Conservation (phyloP, 441 rosid species). For the Eutrema salsugineum region DNA sequence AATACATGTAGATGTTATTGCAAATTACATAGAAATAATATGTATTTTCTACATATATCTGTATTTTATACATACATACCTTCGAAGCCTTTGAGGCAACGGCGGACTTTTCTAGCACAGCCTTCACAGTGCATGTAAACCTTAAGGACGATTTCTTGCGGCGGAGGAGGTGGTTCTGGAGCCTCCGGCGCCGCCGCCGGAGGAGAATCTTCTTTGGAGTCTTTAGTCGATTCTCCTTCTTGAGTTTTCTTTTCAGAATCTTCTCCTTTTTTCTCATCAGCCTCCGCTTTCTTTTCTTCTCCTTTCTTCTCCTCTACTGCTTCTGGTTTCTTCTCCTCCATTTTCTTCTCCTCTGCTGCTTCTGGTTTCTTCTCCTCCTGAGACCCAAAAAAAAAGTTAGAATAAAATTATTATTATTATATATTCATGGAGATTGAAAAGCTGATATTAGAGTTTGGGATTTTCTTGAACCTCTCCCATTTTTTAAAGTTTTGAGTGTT, state of each 20-base stretch:
- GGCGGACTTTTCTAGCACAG: constrained; percentile 75
- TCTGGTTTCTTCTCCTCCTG: constrained; percentile 70
- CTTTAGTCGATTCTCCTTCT: constrained; percentile 36
- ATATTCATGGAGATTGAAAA: neutral
- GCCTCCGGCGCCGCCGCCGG: constrained; percentile 16
- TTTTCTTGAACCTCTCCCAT: constrained; percentile 65
- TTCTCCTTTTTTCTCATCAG: constrained; percentile 36
- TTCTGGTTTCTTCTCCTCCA: constrained; percentile 39
- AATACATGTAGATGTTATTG: neutral
- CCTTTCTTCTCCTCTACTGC: constrained; percentile 40
- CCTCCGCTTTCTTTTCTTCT: constrained; percentile 36
- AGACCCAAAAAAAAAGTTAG: neutral
- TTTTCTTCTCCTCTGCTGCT: constrained; percentile 41
- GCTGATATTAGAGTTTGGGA: constrained; percentile 24
- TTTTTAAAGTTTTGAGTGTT: constrained; percentile 9
- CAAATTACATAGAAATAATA: neutral
- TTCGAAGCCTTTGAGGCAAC: constrained; percentile 64
- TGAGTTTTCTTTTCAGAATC: constrained; percentile 24
- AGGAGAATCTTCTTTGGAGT: constrained; percentile 38
- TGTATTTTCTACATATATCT: neutral
- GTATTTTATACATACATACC: constrained; percentile 32
- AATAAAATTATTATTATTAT: neutral
- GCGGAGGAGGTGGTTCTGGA: constrained; percentile 49
- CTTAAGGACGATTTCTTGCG: constrained; percentile 57
- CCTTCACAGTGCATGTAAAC: constrained; percentile 93